A percentile compares a stretch with the other conserved stretches of the same genome.
phyloP scores from a whole-genome alignment of 2,329 filamentous ascomycete genomes.

The Teratosphaeriaceae sp. region DNA sequence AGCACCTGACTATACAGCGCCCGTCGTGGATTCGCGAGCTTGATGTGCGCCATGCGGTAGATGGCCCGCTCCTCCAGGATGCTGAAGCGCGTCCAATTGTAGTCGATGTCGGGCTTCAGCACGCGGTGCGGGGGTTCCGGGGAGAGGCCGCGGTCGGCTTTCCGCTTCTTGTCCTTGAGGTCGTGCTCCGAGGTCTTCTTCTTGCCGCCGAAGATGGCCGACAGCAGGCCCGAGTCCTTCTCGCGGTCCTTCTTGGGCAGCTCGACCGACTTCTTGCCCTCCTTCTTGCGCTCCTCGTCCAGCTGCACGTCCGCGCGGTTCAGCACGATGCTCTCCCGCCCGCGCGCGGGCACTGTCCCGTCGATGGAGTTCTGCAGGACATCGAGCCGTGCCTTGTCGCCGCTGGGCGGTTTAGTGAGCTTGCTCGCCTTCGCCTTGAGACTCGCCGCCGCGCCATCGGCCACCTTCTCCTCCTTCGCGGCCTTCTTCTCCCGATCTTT shows the following conservation, averaged over 20 bases:
- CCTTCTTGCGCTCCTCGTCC: conserved; percentile 77
- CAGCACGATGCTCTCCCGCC: conserved; percentile 75
- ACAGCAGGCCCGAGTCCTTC: conserved; percentile 63
- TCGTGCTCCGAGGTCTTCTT: conserved; percentile 63
- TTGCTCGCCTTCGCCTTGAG: conserved; percentile 38
- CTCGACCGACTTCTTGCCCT: conserved; percentile 58
- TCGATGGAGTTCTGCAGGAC: conserved; percentile 86
- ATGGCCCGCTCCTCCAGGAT: conserved; percentile 95
- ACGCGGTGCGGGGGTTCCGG: conserved; percentile 71
- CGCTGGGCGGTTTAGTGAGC: conserved; percentile 53
- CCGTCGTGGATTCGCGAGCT: conserved; percentile 91
- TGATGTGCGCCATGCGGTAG: conserved; percentile 98
- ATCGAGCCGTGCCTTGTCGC: conserved; percentile 80
- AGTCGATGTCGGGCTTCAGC: conserved; percentile 82
- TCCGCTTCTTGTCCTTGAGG: conserved; percentile 63
- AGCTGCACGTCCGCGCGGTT: conserved; percentile 72
- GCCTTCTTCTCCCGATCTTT: conserved; percentile 56
- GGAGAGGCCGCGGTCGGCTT: conserved; percentile 64
- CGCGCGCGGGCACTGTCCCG: conserved; percentile 38
- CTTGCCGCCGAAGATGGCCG: conserved; percentile 84
- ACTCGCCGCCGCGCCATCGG: conserved; percentile 30
- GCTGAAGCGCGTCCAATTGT: conserved; percentile 91
- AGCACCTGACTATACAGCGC: conserved; percentile 91
- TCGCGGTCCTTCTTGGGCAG: conserved; percentile 71
- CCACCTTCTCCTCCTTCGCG: conserved; percentile 32